Evolutionary conservation across 257 asterid species (phyloP).

Genomic region (Solanum chaucha): DNA sequence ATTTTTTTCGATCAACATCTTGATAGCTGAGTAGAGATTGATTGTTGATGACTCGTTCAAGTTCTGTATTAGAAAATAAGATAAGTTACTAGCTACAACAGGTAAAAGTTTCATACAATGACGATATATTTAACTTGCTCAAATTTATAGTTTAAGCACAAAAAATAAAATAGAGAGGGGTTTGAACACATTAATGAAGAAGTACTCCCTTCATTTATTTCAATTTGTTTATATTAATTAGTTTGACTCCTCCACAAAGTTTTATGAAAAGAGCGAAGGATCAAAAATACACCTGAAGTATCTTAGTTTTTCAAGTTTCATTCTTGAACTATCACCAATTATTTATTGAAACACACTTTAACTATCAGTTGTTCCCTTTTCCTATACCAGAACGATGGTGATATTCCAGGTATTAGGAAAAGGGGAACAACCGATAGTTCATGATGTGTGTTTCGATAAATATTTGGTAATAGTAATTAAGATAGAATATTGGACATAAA

Average conservation of each 20-base stretch:
- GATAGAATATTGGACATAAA: not conserved
- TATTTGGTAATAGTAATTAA: no score
- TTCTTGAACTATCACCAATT: no score
- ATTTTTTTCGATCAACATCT: conserved; percentile 16
- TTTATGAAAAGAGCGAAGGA: not conserved
- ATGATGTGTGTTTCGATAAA: not conserved
- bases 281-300: not conserved
- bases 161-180: not conserved
- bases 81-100: not conserved
- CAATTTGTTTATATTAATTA: not conserved
- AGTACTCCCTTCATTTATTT: not conserved
- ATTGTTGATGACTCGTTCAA: not conserved
- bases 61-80: not conserved
- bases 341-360: no score
- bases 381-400: no score
- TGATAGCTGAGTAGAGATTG: conserved; percentile 33
- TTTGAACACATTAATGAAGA: not conserved
- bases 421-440: no score
- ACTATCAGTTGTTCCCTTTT: no score
- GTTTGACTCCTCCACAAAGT: not conserved
- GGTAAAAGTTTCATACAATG: not conserved
- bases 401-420: no score
- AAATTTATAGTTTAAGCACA: not conserved
- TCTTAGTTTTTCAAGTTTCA: not conserved
- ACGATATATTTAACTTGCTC: not conserved